Conservation (phyloP, 164 flowering plant genomes). For the Umbellularia californica region DNA sequence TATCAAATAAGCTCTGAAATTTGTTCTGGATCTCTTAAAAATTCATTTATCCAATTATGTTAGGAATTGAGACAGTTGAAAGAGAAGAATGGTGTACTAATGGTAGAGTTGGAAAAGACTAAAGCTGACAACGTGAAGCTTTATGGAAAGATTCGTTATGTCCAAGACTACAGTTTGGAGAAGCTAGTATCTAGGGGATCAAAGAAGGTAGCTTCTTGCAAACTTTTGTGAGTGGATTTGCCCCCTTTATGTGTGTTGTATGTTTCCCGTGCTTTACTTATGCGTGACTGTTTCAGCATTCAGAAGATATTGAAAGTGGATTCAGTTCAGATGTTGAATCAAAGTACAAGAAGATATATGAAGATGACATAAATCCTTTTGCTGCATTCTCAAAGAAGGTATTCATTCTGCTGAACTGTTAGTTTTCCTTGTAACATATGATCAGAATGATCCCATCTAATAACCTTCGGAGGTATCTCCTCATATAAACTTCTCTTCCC, state of each 20-base stretch:
- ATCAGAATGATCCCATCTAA: neutral
- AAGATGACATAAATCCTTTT: constrained; percentile 98
- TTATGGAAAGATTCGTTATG: constrained; percentile 97
- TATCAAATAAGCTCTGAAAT: neutral
- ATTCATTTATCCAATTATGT: constrained; percentile 9
- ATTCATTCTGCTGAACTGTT: neutral
- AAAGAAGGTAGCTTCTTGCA: constrained; percentile 55
- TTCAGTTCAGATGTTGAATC: constrained; percentile 94
- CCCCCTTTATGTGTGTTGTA: neutral
- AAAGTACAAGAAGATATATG: constrained; percentile 95
- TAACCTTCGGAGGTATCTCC: neutral
- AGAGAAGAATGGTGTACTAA: constrained; percentile 74
- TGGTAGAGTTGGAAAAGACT: constrained; percentile 75
- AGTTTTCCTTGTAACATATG: neutral
- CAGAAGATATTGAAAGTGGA: constrained; percentile 94
- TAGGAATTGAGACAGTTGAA: constrained; percentile 91
- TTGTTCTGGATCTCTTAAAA: neutral
- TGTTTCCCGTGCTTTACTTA: constrained; percentile 2
- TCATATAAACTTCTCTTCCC: neutral
- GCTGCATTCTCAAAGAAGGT: constrained; percentile 99
- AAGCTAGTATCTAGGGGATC: constrained; percentile 95
- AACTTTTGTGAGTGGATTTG: neutral
- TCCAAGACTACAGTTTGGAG: constrained; percentile 91
- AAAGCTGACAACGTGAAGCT: constrained; percentile 97
- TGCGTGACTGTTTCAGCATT: constrained; percentile 39